A percentile compares a stretch with the other conserved stretches of the same genome.
phyloP scores from a whole-genome alignment of 2,329 filamentous ascomycete species.

The Stachybotrys elegans region DNA sequence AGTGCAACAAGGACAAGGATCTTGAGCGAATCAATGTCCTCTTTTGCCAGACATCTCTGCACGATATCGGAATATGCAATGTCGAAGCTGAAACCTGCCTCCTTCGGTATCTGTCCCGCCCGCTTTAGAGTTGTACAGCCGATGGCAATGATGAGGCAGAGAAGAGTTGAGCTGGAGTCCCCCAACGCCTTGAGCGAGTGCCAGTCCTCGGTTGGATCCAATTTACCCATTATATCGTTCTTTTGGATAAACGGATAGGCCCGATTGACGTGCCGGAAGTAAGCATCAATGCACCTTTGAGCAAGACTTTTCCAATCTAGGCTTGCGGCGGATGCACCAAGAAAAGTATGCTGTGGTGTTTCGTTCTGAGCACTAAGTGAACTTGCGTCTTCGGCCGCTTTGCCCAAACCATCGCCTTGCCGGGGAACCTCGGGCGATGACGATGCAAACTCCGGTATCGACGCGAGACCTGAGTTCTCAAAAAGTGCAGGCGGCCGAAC shows the following conservation, averaged over 20 bases:
- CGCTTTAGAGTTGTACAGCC: constrained; percentile 38
- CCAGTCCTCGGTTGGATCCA: not conserved
- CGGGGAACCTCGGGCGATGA: no score
- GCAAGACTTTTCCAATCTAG: no score
- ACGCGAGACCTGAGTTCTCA: no score
- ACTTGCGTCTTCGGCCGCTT: no score
- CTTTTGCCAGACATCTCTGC: constrained; percentile 30
- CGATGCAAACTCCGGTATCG: no score
- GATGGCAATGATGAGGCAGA: constrained; percentile 41
- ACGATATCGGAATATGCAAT: constrained; percentile 35
- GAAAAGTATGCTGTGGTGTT: no score
- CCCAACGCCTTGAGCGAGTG: constrained; percentile 25
- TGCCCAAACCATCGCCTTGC: no score
- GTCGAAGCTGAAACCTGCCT: constrained; percentile 25
- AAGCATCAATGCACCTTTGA: constrained; percentile 34
- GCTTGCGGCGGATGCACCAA: no score
- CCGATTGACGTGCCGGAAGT: constrained; percentile 39
- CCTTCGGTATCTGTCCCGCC: constrained; percentile 32
- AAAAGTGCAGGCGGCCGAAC: no score
- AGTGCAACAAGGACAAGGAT: constrained; percentile 35
- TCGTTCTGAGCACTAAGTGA: no score
- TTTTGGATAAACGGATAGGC: constrained; percentile 40
- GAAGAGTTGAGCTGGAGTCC: constrained; percentile 26
- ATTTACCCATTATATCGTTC: constrained; percentile 19
- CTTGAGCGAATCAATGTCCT: constrained; percentile 32